Conservation (phyloP, 2,329 filamentous ascomycete species). For the Penicillium paneum region DNA sequence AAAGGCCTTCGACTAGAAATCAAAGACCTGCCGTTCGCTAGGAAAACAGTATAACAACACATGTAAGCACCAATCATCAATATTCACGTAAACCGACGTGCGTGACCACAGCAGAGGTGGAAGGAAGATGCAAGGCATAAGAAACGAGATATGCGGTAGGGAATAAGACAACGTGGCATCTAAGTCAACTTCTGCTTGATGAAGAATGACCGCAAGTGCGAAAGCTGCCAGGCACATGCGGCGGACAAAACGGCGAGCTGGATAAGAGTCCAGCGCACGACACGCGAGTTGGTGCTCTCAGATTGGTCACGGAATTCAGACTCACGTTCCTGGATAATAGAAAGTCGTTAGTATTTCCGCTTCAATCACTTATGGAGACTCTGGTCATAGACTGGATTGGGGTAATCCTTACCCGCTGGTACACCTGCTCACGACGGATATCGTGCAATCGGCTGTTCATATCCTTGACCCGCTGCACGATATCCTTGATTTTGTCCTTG, state of each 20-base stretch:
- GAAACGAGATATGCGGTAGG: slow-evolving; percentile 5
- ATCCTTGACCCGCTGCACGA: slow-evolving; percentile 83
- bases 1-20: neutral
- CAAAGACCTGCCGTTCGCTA: neutral
- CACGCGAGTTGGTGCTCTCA: slow-evolving; percentile 84
- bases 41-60: slow-evolving; percentile 1
- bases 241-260: slow-evolving; percentile 79
- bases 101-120: slow-evolving; percentile 10
- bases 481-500: slow-evolving; percentile 87
- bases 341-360: neutral
- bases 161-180: slow-evolving; percentile 15
- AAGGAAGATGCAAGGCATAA: slow-evolving; percentile 22
- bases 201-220: slow-evolving; percentile 93
- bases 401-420: slow-evolving; percentile 70
- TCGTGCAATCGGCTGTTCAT: slow-evolving; percentile 83
- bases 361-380: neutral
- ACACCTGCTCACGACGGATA: slow-evolving; percentile 90
- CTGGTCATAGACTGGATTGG: neutral
- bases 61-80: slow-evolving; percentile 12
- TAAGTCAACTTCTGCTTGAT: slow-evolving; percentile 99
- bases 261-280: slow-evolving; percentile 90
- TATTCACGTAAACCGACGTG: slow-evolving; percentile 14
- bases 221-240: slow-evolving; percentile 96
- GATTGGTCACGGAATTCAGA: slow-evolving; percentile 98
- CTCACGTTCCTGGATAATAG: slow-evolving; percentile 74